phyloP scores from a whole-genome alignment of 225 moss, liverwort and hornwort genomes.

The Straminergon stramineum region DNA sequence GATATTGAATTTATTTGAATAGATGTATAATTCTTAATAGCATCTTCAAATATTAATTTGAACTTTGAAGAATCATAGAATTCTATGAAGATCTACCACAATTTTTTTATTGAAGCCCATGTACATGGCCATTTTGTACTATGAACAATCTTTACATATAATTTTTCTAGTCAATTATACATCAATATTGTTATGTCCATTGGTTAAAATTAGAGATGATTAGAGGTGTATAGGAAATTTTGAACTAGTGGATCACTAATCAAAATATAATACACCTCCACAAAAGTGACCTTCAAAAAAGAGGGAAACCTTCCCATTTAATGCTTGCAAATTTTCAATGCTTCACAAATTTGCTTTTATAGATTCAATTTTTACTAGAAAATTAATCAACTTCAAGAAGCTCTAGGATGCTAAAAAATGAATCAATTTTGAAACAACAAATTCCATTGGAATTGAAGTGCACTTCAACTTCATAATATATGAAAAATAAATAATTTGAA shows the following conservation, averaged over 20 bases:
- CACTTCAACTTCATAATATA: not conserved
- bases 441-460: accelerated
- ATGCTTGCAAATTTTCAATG: not conserved
- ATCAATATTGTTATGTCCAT: not conserved
- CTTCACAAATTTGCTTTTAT: not conserved
- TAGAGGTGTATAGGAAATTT: not conserved
- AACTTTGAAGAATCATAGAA: not conserved
- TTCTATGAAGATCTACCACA: accelerated
- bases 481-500: too few relatives aligned
- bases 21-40: not conserved
- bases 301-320: not conserved
- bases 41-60: not conserved
- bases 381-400: not conserved
- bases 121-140: not conserved
- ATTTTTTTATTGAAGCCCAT: not conserved
- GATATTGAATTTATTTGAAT: too few relatives aligned
- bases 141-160: not conserved
- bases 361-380: too few relatives aligned
- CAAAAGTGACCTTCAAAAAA: not conserved
- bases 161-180: not conserved
- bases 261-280: not conserved
- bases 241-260: not conserved
- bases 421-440: not conserved
- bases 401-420: not conserved
- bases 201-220: not conserved